These are phyloP conservation scores for Scheffersomyces coipomensis DNA, from an alignment of 805 yeast species.

Conservation along the genomic window DNA sequence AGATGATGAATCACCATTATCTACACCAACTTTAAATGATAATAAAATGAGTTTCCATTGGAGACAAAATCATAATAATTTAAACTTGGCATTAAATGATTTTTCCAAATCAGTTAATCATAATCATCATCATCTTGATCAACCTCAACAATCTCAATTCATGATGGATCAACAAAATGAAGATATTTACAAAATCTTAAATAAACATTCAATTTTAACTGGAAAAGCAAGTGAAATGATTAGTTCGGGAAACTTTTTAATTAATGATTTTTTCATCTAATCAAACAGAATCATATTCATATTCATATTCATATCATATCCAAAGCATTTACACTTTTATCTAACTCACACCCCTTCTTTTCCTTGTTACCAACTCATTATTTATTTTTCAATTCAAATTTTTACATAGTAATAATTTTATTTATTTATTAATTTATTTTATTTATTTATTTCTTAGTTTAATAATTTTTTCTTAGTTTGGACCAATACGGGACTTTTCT, in stretches of 20 bases:
- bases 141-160: conserved; percentile 16
- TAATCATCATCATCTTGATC: conserved; percentile 33
- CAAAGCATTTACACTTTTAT: too few species aligned
- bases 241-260: conserved; percentile 38
- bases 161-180: conserved; percentile 11
- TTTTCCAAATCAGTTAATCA: conserved; percentile 15
- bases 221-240: conserved; percentile 47
- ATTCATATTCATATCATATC: conserved; percentile 58
- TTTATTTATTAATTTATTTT: too few species aligned
- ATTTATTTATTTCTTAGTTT: too few species aligned
- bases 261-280: conserved; percentile 40
- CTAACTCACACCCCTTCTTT: too few species aligned
- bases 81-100: conserved; percentile 5
- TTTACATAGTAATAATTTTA: too few species aligned
- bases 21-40: background rate
- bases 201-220: conserved; percentile 32
- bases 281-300: conserved; percentile 20
- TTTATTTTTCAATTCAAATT: too few species aligned
- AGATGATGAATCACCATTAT: conserved; percentile 3
- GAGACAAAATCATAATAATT: conserved; percentile 3
- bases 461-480: too few species aligned
- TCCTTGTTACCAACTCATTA: too few species aligned
- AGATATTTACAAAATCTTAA: conserved; percentile 32
- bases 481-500: too few species aligned
- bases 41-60: background rate